These are phyloP conservation scores for Boletales sp. DNA, from an alignment of 768 basidiomycete species.

Conservation along the genomic window DNA sequence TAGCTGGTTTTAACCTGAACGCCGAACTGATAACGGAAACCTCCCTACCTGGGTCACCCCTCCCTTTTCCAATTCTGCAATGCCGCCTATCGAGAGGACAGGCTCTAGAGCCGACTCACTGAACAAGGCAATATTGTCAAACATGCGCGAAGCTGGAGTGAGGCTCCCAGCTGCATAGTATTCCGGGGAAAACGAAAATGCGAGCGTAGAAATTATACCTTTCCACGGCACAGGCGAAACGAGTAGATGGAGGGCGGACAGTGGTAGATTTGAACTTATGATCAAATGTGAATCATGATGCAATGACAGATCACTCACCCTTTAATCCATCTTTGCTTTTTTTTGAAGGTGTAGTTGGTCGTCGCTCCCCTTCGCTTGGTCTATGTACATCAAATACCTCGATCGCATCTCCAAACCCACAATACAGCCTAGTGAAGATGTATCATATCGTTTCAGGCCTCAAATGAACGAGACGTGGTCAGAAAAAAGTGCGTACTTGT, in stretches of 20 bases:
- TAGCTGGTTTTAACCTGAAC: neutral
- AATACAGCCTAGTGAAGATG: conserved; percentile 54
- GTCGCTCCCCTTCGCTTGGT: conserved; percentile 71
- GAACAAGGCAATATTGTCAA: conserved; percentile 63
- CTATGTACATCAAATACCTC: conserved; percentile 75
- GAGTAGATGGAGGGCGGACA: neutral
- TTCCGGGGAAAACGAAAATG: conserved; percentile 65
- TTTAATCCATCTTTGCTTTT: conserved; percentile 85
- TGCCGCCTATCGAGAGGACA: conserved; percentile 61
- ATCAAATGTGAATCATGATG: neutral
- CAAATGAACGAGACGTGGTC: neutral
- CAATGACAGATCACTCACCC: conserved; percentile 43
- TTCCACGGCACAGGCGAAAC: conserved; percentile 2
- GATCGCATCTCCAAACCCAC: conserved; percentile 82
- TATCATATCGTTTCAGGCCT: neutral
- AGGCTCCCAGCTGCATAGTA: conserved; percentile 82
- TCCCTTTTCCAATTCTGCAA: conserved; percentile 32
- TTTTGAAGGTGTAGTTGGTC: conserved; percentile 67
- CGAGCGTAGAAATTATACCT: conserved; percentile 86
- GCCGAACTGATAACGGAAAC: neutral
- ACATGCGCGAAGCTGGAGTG: conserved; percentile 39
- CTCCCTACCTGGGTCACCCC: conserved; percentile 49
- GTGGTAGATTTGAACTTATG: too few species aligned
- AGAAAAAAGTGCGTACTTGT: conserved; percentile 46
- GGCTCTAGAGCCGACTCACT: conserved; percentile 56